A percentile compares a stretch with the other conserved stretches of the same genome.
Evolutionary conservation across 345 rosid species (phyloP).

Genomic region (Sisymbrium altissimum): DNA sequence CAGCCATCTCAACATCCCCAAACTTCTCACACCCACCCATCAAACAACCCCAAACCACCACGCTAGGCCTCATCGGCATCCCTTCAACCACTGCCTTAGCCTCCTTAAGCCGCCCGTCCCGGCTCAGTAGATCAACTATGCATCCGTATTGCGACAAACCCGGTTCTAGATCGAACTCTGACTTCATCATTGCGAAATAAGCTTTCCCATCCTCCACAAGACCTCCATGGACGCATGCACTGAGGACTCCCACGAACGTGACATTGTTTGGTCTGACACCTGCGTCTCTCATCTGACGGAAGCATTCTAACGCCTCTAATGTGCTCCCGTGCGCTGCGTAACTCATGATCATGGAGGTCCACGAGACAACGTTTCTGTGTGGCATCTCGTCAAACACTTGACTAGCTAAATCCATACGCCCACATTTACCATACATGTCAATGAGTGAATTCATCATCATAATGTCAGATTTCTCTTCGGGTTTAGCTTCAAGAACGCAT

Average conservation of each 20-base stretch:
- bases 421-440: constrained; percentile 83
- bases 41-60: constrained; percentile 77
- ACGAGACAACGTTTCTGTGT: constrained; percentile 63
- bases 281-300: constrained; percentile 50
- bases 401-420: constrained; percentile 70
- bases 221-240: constrained; percentile 89
- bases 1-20: constrained; percentile 72
- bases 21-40: constrained; percentile 90
- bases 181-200: constrained; percentile 60
- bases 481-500: constrained; percentile 54
- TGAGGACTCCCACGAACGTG: constrained; percentile 72
- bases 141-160: constrained; percentile 69
- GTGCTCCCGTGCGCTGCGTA: constrained; percentile 66
- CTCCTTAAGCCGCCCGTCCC: constrained; percentile 67
- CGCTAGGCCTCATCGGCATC: constrained; percentile 79
- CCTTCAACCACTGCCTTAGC: constrained; percentile 61
- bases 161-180: constrained; percentile 47
- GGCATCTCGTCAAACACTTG: constrained; percentile 50
- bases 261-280: constrained; percentile 62
- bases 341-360: constrained; percentile 81
- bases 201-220: constrained; percentile 60
- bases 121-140: constrained; percentile 71
- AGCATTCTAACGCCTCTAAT: constrained; percentile 53
- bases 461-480: constrained; percentile 39
- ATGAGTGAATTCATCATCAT: constrained; percentile 74